Evolutionary conservation across 2,329 filamentous ascomycete species (phyloP), one percentile per base, ranked within the genome.

Genomic region (Alternaria angustiovoidea): DNA sequence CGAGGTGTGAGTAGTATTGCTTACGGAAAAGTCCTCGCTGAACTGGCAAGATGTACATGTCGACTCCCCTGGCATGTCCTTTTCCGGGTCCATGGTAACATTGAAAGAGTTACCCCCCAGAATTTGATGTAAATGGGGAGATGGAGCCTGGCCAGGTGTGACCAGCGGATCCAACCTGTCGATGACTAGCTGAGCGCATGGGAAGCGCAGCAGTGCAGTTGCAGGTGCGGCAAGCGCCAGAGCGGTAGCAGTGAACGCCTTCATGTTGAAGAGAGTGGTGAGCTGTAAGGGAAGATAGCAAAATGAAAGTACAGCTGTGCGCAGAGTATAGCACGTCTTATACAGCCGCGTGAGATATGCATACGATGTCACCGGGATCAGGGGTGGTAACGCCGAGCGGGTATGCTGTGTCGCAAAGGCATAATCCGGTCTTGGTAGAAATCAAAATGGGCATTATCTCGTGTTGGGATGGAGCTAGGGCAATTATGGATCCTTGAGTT

Each of bases 1-100:
- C 9, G 11, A 22, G 3, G 12, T 16, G 3, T n/a, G n/a, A 22
- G 28, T 20, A 9, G 20, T 34, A 20, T 20, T 11, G 61, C 61
- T 22, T 52, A 62, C 65, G 11, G 64, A 69, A 39, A 72, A 71
- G 44, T 71, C 66, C 34, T 72, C 64, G 43, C 64, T 71, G 59
- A 79, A 79, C 38, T 67, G 64, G 46, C 71, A 72, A 0, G 67
- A 65, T 4, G 71, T 74, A 53, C 70, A 74, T 5, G 70, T 74
- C n/a, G 68, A 68, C 44, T 71, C 67, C 11, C 34, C 52, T 1
- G 69, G 64, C 57, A 72, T 66, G 30, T 72, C 66, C 12, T 67
- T 68, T 7, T 38, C 42, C 3, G 67, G 68, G 7, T 63, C 64
- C 70, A 73, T 73, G 18, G 69, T 68, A 14, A 63, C 39, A 28